Base-by-base conservation (phyloP, 208 protist genomes). In the Eutreptiella sp. region DNA sequence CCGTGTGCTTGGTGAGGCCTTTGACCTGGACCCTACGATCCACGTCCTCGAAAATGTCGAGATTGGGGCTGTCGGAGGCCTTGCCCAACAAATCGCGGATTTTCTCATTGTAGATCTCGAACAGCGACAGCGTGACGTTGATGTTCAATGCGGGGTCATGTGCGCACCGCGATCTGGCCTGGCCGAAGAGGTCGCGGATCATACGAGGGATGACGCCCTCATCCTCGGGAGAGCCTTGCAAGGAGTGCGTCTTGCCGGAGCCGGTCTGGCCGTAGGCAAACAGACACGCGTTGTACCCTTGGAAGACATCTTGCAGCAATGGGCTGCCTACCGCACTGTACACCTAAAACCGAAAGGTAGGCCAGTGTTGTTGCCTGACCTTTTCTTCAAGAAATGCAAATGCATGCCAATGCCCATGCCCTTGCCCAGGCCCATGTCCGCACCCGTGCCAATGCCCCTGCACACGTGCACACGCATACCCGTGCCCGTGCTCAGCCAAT, bases 181-280 rank as follows among this genome's bases (percentile, higher is more conserved):
- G n/a, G n/a, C n/a, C 2, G 63, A 71, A 71, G 36, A 71, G 36
- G 32, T 70, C 21, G 42, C 64, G 7, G 11, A 70, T 43, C n/a
- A 69, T 39, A 3, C 2, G 2, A 24, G 43, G 60, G n/a, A 48
- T 39, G 38, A 72, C 28, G 45, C 66, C 66, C 2, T 28, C 54
- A 14, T 72, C 65, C 16, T 9, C 28, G 29, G 26, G 5, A n/a
- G 11, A 45, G 23, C 66, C 66, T 3, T 60, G 45, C 48, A 72
- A 68, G 39, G 57, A 68, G 46, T 67, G 42, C 5, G 60, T 65
- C 39, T 72, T 72, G 11, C 66, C 66, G 16, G 7, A 28, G 31
- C 66, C 66, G 19, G 66, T 72, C 39, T 72, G 63, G 14, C 66
- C 66, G 38, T 72, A 72, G 14, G 66, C 66, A 38, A 72, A 72